Evolutionary conservation across 1,139 yeast species (phyloP).

Genomic region (Hyphopichia wangnamkhiaoensis): DNA sequence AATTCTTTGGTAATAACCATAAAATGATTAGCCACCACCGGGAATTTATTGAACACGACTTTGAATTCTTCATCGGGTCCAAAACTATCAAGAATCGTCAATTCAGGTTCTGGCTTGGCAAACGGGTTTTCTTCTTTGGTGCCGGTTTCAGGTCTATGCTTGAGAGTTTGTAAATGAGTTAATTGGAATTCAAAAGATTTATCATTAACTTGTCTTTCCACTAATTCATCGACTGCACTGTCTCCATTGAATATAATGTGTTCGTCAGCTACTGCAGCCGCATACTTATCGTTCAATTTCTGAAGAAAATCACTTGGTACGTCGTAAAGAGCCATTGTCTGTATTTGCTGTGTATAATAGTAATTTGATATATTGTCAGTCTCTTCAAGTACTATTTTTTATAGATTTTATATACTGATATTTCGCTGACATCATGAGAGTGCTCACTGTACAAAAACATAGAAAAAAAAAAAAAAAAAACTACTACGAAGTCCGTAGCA

Average conservation of each 20-base stretch:
- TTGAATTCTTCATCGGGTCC: conserved; percentile 53
- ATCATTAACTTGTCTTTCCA: conserved; percentile 19
- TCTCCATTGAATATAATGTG: conserved; percentile 35
- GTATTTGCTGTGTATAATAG: conserved; percentile 3
- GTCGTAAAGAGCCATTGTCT: conserved; percentile 18
- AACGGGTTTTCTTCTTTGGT: conserved; percentile 64
- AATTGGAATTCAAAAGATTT: conserved; percentile 27
- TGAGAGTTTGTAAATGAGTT: conserved; percentile 43
- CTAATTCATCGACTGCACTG: conserved; percentile 23
- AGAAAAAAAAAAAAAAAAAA: conserved; percentile 3
- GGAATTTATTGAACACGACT: conserved; percentile 80
- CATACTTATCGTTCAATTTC: conserved; percentile 24
- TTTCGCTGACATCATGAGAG: not conserved
- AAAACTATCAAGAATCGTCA: conserved; percentile 59
- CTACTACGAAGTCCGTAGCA: conserved; percentile 12
- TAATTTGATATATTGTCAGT: not conserved
- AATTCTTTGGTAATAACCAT: conserved; percentile 74
- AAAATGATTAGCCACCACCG: conserved; percentile 78
- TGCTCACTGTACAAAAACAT: not conserved
- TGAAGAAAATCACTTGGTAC: conserved; percentile 29
- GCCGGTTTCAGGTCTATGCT: conserved; percentile 57
- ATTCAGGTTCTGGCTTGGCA: conserved; percentile 72
- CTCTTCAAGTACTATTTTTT: too few species aligned
- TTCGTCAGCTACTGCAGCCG: conserved; percentile 25
- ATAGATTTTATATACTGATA: too few species aligned